Evolutionary conservation across 495 filamentous ascomycete genomes (phyloP), one percentile per base, ranked within the genome.

Genomic region (Clavariopsis aquatica): DNA sequence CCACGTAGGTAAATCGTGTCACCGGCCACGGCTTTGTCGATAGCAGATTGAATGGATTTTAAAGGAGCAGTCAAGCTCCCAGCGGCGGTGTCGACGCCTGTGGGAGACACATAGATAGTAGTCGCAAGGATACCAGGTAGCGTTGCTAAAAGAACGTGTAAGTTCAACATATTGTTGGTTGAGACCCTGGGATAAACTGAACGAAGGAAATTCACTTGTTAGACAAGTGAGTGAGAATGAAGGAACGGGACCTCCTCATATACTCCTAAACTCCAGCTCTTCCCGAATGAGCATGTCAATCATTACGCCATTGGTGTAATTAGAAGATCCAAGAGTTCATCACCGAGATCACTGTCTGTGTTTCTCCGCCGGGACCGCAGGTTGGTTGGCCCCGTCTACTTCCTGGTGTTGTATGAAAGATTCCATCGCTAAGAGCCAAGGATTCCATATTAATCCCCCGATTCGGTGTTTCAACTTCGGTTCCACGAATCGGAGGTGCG

Each of bases 1-100:
- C 47, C 72, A 19, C 72, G 71, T 1, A 74, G 62, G 45, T 71
- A 73, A 38, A 74, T 73, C 27, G 69, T 71, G 27, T 68, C 60
- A 13, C 72, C 72, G 6, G 72, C 64, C 19, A 53, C 55, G 26
- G 71, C 72, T 13, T 59, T 61, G 29, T 71, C 26, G 19, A 74
- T 62, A n/a, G 71, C 72, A 23, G 57, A 43, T 57, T 72, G 72
- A 29, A 74, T 72, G n/a, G 72, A 72, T 22, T 62, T 64, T 22
- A 73, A 59, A 20, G 71, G 72, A 46, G 72, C 31, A 24, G 61
- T 57, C n/a, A 73, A 38, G n/a, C 58, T 60, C 19, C 72, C 72
- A 13, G 71, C 49, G 20, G 54, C 66, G 51, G 49, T 71, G 49
- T 66, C 69, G 17, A 57, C 38, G 10, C 72, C 72, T 19, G 68